These are phyloP conservation scores for Annulohypoxylon maeteangense DNA, from an alignment of 495 filamentous ascomycete genomes.

Conservation along the genomic window DNA sequence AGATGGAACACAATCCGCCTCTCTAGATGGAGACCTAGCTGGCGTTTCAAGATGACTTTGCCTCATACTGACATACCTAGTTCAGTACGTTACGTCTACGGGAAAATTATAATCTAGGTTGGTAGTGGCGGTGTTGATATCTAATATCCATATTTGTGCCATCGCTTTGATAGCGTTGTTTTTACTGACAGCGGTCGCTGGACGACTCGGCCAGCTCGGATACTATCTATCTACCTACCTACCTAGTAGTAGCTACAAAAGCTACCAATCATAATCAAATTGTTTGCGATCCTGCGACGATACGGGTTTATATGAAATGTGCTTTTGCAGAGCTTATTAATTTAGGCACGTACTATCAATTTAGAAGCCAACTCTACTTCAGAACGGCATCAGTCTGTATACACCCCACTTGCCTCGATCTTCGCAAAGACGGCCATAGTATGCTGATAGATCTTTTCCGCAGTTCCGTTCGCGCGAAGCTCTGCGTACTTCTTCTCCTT, in stretches of 20 bases:
- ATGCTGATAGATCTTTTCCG: constrained; percentile 23
- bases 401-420: constrained; percentile 11
- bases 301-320: not conserved
- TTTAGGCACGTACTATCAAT: not conserved
- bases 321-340: not conserved
- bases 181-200: not conserved
- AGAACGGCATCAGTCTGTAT: constrained; percentile 3
- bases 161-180: not conserved
- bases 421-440: constrained; percentile 16
- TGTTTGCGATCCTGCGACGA: not conserved
- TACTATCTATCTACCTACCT: too few species aligned
- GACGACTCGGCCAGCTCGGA: not conserved
- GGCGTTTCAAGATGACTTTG: not conserved
- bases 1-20: not conserved
- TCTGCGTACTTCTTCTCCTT: constrained; percentile 15
- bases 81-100: not conserved
- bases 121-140: not conserved
- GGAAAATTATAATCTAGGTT: not conserved
- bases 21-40: not conserved
- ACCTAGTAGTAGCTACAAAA: not conserved
- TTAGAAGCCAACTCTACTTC: not conserved
- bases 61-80: not conserved
- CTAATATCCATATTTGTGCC: not conserved
- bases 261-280: not conserved
- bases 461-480: constrained; percentile 18